Evolutionary conservation across 352 stramenopile genomes (phyloP), one percentile per base, ranked within the genome.

Genomic region (Pythium biforme): DNA sequence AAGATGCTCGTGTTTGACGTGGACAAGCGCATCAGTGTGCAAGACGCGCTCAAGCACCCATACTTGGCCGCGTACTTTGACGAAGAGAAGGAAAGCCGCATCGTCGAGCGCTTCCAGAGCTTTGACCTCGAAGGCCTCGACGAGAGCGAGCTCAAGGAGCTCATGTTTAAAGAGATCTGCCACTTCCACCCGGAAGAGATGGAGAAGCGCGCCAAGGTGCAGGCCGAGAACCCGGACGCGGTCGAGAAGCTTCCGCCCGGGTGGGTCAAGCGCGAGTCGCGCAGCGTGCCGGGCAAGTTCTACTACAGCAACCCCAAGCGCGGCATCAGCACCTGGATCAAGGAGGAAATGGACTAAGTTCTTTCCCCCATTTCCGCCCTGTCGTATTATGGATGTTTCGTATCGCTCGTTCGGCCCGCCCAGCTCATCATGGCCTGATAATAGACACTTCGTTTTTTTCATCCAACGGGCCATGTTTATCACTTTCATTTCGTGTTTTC

Each of bases 21-120:
- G 37, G 86, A 92, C 45, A 94, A 97, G 73, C 90, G 97, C 46
- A 98, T 98, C 52, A 97, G 90, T 22, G 97, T 99, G 17, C 80
- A 98, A 55, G 86, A 98, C 60, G 96, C 97, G 49, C 73, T 99
- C 34, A 83, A 86, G 20, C 97, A 99, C 76, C 94, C 97, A 20
- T 99, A 99, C 75, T 85, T 99, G 48, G 77, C 88, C 0, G 82
- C 81, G 48, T 95, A 93, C 66, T 95, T 92, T 64, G 83, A 92
- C 23, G 83, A 88, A 47, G 82, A 90, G 62, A 77, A 74, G 9
- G 83, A 93, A 47, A 83, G 73, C 46, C 69, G 67, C 1, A 73
- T 68, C 1, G 84, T 94, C n/a, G 84, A 94, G 40, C 75, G 76
- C 48, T 94, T 90, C 65, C 73, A 93, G 60, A 92, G 80, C 70